Evolutionary conservation across 495 filamentous ascomycete species (phyloP).

Genomic region (Ramalina peruviana): DNA sequence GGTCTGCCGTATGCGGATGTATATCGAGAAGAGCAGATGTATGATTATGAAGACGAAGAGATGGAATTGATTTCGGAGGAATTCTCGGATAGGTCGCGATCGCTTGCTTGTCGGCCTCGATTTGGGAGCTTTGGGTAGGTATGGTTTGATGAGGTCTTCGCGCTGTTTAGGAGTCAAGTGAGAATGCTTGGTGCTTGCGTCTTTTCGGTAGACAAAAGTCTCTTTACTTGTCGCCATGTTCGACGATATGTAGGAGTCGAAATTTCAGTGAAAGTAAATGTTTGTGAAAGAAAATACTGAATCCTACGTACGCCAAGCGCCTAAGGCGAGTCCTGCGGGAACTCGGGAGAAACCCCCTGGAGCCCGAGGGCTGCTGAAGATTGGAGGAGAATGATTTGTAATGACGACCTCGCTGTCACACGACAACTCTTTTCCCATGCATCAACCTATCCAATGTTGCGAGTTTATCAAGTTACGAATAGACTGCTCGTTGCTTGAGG

Average conservation of each 20-base stretch:
- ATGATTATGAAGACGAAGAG: conserved; percentile 55
- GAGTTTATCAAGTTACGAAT: too few species aligned
- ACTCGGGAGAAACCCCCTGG: too few species aligned
- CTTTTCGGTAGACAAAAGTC: conserved; percentile 45
- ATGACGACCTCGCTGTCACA: too few species aligned
- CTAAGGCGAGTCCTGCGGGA: too few species aligned
- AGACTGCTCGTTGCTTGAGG: too few species aligned
- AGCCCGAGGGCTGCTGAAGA: too few species aligned
- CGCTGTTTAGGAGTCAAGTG: conserved; percentile 52
- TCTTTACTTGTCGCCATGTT: conserved; percentile 43
- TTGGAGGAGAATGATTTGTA: too few species aligned
- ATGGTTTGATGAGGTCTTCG: conserved; percentile 57
- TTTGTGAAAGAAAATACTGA: too few species aligned
- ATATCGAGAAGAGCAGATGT: conserved; percentile 73
- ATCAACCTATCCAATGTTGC: too few species aligned
- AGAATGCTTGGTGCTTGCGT: conserved; percentile 42
- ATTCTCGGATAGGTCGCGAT: conserved; percentile 44
- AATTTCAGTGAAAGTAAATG: too few species aligned
- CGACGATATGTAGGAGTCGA: not conserved
- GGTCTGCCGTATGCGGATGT: conserved; percentile 63
- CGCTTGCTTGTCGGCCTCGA: conserved; percentile 16
- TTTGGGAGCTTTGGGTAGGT: conserved; percentile 49
- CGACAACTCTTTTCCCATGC: too few species aligned
- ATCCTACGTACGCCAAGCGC: too few species aligned
- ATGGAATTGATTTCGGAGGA: conserved; percentile 53